Conservation (phyloP, 2,329 filamentous ascomycete species). For the Basipetospora sp. region DNA sequence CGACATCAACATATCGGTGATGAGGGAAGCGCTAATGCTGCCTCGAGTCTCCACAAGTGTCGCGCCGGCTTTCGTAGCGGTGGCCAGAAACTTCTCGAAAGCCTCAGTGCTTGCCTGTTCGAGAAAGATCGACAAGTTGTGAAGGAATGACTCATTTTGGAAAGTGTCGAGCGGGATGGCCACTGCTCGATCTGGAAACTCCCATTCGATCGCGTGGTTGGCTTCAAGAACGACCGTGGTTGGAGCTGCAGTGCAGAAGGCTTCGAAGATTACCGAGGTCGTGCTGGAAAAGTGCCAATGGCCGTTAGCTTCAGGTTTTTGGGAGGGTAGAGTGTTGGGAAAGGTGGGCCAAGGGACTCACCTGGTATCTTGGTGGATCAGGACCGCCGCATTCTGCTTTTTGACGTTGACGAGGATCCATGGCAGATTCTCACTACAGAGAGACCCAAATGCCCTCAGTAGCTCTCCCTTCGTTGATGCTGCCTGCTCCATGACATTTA, state of each 20-base stretch:
- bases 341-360: no score
- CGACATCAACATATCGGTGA: conserved; percentile 45
- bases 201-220: conserved; percentile 36
- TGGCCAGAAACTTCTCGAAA: conserved; percentile 37
- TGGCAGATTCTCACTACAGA: no score
- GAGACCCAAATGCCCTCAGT: no score
- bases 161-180: conserved; percentile 24
- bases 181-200: conserved; percentile 43
- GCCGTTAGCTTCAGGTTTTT: no score
- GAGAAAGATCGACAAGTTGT: conserved; percentile 35
- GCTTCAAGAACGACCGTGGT: conserved; percentile 36
- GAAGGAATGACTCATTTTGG: conserved; percentile 25
- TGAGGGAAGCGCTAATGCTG: conserved; percentile 38
- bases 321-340: no score
- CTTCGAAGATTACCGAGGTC: no score
- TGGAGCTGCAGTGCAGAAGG: conserved; percentile 43
- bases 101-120: conserved; percentile 39
- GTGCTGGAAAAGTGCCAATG: no score
- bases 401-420: no score
- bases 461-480: no score
- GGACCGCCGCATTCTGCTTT: no score
- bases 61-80: conserved; percentile 14
- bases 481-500: no score
- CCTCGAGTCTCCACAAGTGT: conserved; percentile 39
- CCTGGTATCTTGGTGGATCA: no score